Conservation (phyloP, 768 basidiomycete genomes). For the Podaxis sp. region DNA sequence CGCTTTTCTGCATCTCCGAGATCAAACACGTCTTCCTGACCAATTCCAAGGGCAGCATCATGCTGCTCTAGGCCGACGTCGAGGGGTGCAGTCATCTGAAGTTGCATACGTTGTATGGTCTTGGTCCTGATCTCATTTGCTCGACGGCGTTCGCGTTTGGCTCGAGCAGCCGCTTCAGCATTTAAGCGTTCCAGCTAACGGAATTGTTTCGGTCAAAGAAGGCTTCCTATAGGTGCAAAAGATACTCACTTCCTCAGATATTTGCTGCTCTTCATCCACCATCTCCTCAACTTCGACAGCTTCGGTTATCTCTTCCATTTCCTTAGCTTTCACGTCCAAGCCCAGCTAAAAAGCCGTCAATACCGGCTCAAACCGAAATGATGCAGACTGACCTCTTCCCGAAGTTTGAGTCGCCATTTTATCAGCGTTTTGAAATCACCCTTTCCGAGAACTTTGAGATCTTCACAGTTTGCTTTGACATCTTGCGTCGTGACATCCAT, state of each 20-base stretch:
- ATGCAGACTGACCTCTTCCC: slow-evolving; percentile 74
- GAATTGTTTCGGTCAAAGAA: slow-evolving; percentile 10
- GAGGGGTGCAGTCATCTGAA: slow-evolving; percentile 96
- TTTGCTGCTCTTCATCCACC: slow-evolving; percentile 85
- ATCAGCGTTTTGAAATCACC: slow-evolving; percentile 93
- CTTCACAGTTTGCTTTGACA: slow-evolving; percentile 78
- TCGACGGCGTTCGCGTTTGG: slow-evolving; percentile 78
- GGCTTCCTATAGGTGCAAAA: not conserved
- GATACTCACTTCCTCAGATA: slow-evolving; percentile 75
- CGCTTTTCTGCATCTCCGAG: slow-evolving; percentile 57
- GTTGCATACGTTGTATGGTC: slow-evolving; percentile 91
- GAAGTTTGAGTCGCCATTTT: slow-evolving; percentile 85
- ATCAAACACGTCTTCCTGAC: slow-evolving; percentile 89
- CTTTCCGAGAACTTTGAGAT: slow-evolving; percentile 96
- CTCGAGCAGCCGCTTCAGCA: slow-evolving; percentile 65
- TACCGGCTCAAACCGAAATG: not conserved
- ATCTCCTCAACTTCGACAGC: slow-evolving; percentile 61
- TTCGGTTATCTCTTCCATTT: slow-evolving; percentile 77
- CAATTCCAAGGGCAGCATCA: slow-evolving; percentile 68
- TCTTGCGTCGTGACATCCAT: slow-evolving; percentile 75
- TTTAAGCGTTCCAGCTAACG: slow-evolving; percentile 82
- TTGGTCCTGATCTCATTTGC: slow-evolving; percentile 87
- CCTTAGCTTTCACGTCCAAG: slow-evolving; percentile 74
- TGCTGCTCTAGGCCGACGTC: slow-evolving; percentile 90
- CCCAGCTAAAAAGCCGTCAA: slow-evolving; percentile 54